These are phyloP conservation scores for Nyssa sinensis DNA, from an alignment of 148 eudicot species.

Conservation along the genomic window DNA sequence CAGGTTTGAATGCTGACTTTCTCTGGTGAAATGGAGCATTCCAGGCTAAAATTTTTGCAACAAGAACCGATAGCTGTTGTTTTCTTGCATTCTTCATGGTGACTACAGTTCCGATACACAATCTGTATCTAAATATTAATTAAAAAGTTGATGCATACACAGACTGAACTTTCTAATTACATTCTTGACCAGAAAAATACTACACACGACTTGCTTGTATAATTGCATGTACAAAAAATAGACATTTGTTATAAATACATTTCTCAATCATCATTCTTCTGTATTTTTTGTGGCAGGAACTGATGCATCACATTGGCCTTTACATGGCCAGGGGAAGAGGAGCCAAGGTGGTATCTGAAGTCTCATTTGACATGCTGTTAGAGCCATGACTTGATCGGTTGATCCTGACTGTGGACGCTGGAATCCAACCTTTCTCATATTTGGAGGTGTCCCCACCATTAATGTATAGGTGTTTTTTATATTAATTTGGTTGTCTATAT, in stretches of 20 bases:
- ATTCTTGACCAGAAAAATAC: background rate
- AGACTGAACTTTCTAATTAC: background rate
- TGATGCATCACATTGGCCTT: slow-evolving; percentile 88
- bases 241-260: background rate
- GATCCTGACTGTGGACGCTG: background rate
- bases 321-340: slow-evolving; percentile 87
- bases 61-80: background rate
- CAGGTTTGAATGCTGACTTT: background rate
- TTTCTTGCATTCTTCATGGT: background rate
- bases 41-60: background rate
- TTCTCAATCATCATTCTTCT: background rate
- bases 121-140: background rate
- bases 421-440: background rate
- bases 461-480: background rate
- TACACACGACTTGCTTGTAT: background rate
- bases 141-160: background rate
- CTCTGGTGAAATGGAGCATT: background rate
- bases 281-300: slow-evolving; percentile 44
- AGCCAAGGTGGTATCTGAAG: slow-evolving; percentile 76
- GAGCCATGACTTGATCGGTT: slow-evolving; percentile 3
- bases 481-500: too few species aligned
- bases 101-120: background rate
- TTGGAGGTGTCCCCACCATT: background rate
- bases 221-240: background rate
- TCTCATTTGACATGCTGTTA: slow-evolving; percentile 26